Percentiles rank a stretch among this genome's conserved stretches.
Conservation (phyloP, 805 yeast genomes). For the Danielia oregonensis region DNA sequence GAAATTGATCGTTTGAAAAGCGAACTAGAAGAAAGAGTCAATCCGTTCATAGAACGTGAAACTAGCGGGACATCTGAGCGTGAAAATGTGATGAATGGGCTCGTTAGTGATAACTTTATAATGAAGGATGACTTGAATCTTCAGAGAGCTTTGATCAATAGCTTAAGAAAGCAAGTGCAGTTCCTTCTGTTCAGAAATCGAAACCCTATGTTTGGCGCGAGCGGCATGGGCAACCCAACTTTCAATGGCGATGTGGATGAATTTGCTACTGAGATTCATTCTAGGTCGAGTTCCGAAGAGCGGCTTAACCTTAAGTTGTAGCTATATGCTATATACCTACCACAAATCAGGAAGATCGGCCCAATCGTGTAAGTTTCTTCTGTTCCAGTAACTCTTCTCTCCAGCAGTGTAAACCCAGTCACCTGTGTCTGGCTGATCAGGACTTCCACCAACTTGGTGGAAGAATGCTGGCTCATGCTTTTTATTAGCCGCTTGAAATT, state of each 20-base stretch:
- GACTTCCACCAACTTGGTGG: conserved; percentile 37
- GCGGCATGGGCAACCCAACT: not conserved
- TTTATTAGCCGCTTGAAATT: conserved; percentile 42
- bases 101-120: conserved; percentile 35
- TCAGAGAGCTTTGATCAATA: conserved; percentile 42
- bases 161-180: conserved; percentile 49
- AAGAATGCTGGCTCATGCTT: conserved; percentile 63
- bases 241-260: conserved; percentile 1
- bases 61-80: conserved; percentile 21
- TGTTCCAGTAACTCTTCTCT: conserved; percentile 69
- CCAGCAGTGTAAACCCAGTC: conserved; percentile 61
- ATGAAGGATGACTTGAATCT: conserved; percentile 46
- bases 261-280: not conserved
- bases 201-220: not conserved
- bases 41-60: conserved; percentile 30
- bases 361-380: conserved; percentile 67
- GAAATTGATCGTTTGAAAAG: conserved; percentile 43
- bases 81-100: conserved; percentile 22
- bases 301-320: conserved; percentile 7
- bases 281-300: conserved; percentile 7
- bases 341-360: conserved; percentile 50
- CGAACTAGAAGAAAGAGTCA: conserved; percentile 37
- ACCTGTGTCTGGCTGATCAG: conserved; percentile 31
- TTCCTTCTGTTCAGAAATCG: conserved; percentile 42
- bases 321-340: conserved; percentile 29